These are phyloP conservation scores for Saturnispora galanensis DNA, from an alignment of 805 yeast species.

Conservation along the genomic window DNA sequence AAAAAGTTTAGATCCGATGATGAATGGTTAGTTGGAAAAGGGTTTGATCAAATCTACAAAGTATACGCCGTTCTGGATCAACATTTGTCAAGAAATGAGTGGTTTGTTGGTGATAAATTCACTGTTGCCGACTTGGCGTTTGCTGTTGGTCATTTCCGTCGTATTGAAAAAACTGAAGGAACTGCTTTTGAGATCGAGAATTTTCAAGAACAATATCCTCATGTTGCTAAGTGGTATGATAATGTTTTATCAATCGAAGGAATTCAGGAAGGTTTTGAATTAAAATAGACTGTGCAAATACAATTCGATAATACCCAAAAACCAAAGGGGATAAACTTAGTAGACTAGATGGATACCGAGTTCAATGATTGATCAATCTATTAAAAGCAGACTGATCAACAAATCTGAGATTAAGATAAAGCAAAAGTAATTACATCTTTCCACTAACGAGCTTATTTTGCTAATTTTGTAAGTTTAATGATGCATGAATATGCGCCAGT, in stretches of 20 bases:
- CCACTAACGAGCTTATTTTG: no score
- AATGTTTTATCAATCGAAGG: background rate
- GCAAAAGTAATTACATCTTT: no score
- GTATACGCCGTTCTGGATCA: background rate
- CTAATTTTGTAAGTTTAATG: no score
- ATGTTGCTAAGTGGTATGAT: background rate
- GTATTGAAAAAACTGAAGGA: background rate
- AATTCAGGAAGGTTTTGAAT: background rate
- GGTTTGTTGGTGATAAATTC: background rate
- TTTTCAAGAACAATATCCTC: background rate
- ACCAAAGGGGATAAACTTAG: no score
- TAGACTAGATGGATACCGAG: no score
- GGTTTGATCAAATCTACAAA: background rate
- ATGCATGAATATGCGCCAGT: no score
- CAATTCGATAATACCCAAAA: no score
- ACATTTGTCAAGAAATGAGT: background rate
- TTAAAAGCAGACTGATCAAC: no score
- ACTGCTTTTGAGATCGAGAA: background rate
- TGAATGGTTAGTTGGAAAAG: background rate
- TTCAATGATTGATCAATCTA: no score
- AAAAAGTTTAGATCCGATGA: background rate
- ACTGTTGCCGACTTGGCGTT: background rate
- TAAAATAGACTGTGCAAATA: background rate
- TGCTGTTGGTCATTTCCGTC: constrained; percentile 1
- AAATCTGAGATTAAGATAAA: no score